These are phyloP conservation scores for Chaetomiaceae sp. DNA, from an alignment of 2,329 filamentous ascomycete species.

Conservation along the genomic window DNA sequence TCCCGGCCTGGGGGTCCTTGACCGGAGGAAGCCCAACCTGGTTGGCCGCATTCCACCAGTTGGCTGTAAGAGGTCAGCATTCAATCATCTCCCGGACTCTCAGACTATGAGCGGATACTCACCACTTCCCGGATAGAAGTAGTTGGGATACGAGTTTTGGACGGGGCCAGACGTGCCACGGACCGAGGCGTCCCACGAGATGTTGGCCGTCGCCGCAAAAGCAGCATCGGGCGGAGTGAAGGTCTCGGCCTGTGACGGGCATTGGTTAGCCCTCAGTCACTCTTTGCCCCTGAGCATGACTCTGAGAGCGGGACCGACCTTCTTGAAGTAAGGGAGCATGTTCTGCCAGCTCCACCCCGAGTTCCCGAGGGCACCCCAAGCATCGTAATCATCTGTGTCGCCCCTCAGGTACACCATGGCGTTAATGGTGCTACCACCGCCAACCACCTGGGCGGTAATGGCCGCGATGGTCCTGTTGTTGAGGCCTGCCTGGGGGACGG, in stretches of 20 bases:
- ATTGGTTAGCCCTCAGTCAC: background rate
- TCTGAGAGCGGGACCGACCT: constrained; percentile 27
- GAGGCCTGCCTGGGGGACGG: constrained; percentile 27
- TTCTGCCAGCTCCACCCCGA: constrained; percentile 34
- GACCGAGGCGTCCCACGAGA: constrained; percentile 29
- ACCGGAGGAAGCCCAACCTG: constrained; percentile 24
- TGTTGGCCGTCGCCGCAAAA: constrained; percentile 28
- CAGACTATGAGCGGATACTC: constrained; percentile 5
- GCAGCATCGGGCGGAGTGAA: constrained; percentile 28
- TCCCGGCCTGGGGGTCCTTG: constrained; percentile 26
- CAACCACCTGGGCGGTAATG: constrained; percentile 31
- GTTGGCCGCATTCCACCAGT: constrained; percentile 30
- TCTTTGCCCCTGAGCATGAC: background rate
- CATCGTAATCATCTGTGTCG: constrained; percentile 31
- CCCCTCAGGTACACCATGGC: constrained; percentile 36
- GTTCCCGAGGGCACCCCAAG: constrained; percentile 33
- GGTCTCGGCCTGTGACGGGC: constrained; percentile 33
- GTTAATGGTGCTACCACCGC: constrained; percentile 35
- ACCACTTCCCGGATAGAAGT: constrained; percentile 31
- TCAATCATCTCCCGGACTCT: background rate
- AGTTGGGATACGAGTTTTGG: constrained; percentile 31
- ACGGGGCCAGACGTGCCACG: constrained; percentile 31
- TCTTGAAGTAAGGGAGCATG: constrained; percentile 42
- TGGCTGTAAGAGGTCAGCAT: constrained; percentile 10
- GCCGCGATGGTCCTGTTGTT: constrained; percentile 24